Evolutionary conservation across 495 filamentous ascomycete species (phyloP).

Genomic region (Penicillium roqueforti): DNA sequence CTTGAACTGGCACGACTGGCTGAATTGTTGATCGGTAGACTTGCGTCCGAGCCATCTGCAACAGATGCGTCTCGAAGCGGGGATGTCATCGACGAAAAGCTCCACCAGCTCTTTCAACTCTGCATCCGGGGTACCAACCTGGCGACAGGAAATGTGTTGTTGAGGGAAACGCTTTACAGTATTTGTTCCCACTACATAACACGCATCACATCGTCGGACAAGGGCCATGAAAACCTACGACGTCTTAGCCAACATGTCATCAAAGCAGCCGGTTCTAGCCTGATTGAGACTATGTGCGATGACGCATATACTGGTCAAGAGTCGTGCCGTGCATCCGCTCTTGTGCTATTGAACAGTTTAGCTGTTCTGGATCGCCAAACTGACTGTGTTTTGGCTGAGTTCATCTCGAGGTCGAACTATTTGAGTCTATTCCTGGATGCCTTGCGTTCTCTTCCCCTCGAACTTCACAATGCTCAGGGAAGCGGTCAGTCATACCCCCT

Average conservation of each 20-base stretch:
- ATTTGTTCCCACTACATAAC: slow-evolving; percentile 82
- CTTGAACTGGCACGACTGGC: slow-evolving; percentile 72
- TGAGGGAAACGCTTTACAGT: slow-evolving; percentile 81
- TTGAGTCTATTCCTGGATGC: slow-evolving; percentile 82
- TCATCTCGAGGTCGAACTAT: slow-evolving; percentile 82
- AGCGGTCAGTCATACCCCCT: slow-evolving; percentile 38
- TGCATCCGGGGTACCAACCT: slow-evolving; percentile 70
- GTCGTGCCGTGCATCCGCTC: slow-evolving; percentile 73
- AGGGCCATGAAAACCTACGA: slow-evolving; percentile 37
- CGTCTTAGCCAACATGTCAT: slow-evolving; percentile 70
- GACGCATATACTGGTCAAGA: slow-evolving; percentile 85
- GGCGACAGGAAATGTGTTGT: slow-evolving; percentile 59
- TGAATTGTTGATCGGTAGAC: slow-evolving; percentile 67
- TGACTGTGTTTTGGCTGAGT: slow-evolving; percentile 68
- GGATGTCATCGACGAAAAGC: slow-evolving; percentile 80
- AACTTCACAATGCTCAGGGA: slow-evolving; percentile 52
- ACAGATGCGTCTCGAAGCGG: slow-evolving; percentile 47
- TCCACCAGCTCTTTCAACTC: slow-evolving; percentile 85
- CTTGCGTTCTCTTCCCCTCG: slow-evolving; percentile 64
- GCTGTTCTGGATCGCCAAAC: slow-evolving; percentile 61
- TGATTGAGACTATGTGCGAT: slow-evolving; percentile 85
- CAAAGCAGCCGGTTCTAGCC: slow-evolving; percentile 67
- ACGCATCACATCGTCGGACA: slow-evolving; percentile 54
- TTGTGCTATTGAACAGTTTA: slow-evolving; percentile 71
- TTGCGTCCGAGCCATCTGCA: slow-evolving; percentile 54